Evolutionary conservation across 352 stramenopile genomes (phyloP).

Genomic region (Thalassiosira hispida): DNA sequence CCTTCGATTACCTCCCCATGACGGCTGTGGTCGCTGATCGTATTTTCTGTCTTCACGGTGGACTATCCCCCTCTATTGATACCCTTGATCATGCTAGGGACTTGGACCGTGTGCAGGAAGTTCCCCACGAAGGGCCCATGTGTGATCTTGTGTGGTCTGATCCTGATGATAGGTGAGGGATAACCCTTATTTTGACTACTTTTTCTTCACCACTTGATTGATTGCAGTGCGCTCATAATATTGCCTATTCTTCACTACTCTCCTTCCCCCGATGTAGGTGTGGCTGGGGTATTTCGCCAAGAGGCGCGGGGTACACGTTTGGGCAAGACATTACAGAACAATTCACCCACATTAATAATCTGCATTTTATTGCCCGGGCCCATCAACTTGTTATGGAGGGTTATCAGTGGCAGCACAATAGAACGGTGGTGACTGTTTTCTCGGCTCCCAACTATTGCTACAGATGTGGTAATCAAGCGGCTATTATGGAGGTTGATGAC

Average conservation of each 20-base stretch:
- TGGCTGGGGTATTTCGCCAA: conserved; percentile 94
- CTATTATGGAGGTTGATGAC: conserved; percentile 90
- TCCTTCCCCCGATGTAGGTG: conserved; percentile 51
- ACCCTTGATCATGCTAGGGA: conserved; percentile 92
- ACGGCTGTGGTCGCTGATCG: conserved; percentile 95
- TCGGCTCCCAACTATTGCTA: conserved; percentile 99
- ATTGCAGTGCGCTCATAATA: background rate
- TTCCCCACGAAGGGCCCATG: conserved; percentile 97
- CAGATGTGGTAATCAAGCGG: conserved; percentile 96
- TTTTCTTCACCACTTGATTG: background rate
- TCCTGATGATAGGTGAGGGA: conserved; percentile 87
- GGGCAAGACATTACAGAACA: conserved; percentile 97
- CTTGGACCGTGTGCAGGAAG: conserved; percentile 94
- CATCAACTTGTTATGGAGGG: conserved; percentile 96
- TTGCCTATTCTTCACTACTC: background rate
- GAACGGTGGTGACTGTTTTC: conserved; percentile 98
- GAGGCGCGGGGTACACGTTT: conserved; percentile 99
- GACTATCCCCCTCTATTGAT: conserved; percentile 87
- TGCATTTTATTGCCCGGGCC: conserved; percentile 97
- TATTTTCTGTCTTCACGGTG: conserved; percentile 96
- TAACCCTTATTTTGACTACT: background rate
- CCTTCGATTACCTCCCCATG: conserved; percentile 96
- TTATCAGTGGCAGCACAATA: conserved; percentile 94
- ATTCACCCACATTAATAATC: conserved; percentile 96
- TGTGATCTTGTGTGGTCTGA: conserved; percentile 98